Percentiles rank a stretch among this genome's conserved stretches.
These are phyloP conservation scores for Massariosphaeria phaeospora DNA, from an alignment of 495 filamentous ascomycete species.

Conservation along the genomic window DNA sequence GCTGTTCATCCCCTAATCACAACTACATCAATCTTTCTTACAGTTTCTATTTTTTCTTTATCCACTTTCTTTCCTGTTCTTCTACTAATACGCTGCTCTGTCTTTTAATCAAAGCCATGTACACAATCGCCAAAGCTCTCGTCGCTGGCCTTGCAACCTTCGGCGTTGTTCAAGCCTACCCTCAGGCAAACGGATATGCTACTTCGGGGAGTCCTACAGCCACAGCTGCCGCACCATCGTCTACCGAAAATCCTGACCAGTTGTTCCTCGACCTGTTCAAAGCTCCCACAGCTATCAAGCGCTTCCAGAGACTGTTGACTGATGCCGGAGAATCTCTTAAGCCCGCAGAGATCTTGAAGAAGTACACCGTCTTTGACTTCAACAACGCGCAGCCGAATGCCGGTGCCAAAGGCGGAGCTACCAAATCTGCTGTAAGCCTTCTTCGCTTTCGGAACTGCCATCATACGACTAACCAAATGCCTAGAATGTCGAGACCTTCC, in stretches of 20 bases:
- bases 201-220: not conserved
- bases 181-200: slow-evolving; percentile 3
- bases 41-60: too few species aligned
- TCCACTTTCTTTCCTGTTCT: too few species aligned
- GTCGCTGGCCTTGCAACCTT: slow-evolving; percentile 27
- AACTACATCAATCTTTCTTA: too few species aligned
- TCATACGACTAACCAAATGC: too few species aligned
- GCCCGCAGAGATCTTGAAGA: slow-evolving; percentile 16
- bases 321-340: slow-evolving; percentile 18
- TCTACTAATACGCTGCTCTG: too few species aligned
- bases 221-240: not conserved
- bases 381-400: slow-evolving; percentile 22
- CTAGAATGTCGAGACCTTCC: slow-evolving; percentile 45
- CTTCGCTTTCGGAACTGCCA: too few species aligned
- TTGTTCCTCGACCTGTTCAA: slow-evolving; percentile 11
- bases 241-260: not conserved
- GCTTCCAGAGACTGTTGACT: slow-evolving; percentile 29
- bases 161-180: slow-evolving; percentile 9
- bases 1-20: too few species aligned
- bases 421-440: slow-evolving; percentile 34
- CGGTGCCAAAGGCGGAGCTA: slow-evolving; percentile 16
- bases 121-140: slow-evolving; percentile 21
- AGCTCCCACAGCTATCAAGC: slow-evolving; percentile 27
- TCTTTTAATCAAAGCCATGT: too few species aligned
- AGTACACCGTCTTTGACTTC: slow-evolving; percentile 33